Percentiles rank a stretch among this genome's conserved stretches.
Evolutionary conservation across 2,329 filamentous ascomycete genomes (phyloP).

Genomic region (Cladobotryum mycophilum): DNA sequence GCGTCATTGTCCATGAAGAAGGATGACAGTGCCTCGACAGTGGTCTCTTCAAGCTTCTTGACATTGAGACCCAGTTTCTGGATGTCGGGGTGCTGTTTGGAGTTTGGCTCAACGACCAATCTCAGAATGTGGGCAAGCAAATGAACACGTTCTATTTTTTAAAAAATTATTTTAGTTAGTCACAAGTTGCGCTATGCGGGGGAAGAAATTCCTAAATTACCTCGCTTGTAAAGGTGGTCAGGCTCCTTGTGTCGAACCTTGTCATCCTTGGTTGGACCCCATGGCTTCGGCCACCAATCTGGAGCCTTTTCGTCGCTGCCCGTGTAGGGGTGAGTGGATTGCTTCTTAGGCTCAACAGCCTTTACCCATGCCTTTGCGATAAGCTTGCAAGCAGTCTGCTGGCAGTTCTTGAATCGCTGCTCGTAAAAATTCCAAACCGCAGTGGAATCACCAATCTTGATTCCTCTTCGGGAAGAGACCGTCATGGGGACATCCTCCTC

Average conservation of each 20-base stretch:
- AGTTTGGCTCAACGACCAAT: slow-evolving; percentile 46
- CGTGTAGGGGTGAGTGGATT: slow-evolving; percentile 67
- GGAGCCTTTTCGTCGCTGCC: slow-evolving; percentile 56
- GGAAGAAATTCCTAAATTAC: slow-evolving; percentile 37
- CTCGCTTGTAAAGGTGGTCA: slow-evolving; percentile 63
- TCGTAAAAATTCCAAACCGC: slow-evolving; percentile 56
- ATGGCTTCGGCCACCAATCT: slow-evolving; percentile 60
- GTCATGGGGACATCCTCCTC: slow-evolving; percentile 37
- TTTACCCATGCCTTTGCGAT: slow-evolving; percentile 74
- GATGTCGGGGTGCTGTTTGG: slow-evolving; percentile 45
- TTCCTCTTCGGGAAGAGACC: slow-evolving; percentile 34
- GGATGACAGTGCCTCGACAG: slow-evolving; percentile 49
- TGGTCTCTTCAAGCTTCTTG: slow-evolving; percentile 51
- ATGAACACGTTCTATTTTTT: slow-evolving; percentile 47
- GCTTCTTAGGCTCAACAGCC: slow-evolving; percentile 69
- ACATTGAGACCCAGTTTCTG: slow-evolving; percentile 48
- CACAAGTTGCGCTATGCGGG: neutral
- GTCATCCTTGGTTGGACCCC: slow-evolving; percentile 44
- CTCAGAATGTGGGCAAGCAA: slow-evolving; percentile 55
- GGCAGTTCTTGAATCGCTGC: slow-evolving; percentile 56
- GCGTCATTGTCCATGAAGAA: slow-evolving; percentile 54
- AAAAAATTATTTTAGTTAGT: too few species aligned
- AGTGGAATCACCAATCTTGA: slow-evolving; percentile 48
- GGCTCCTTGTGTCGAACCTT: slow-evolving; percentile 64
- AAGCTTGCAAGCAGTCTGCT: slow-evolving; percentile 65